phyloP scores from a whole-genome alignment of 306 rosid species.

The Purshia tridentata region DNA sequence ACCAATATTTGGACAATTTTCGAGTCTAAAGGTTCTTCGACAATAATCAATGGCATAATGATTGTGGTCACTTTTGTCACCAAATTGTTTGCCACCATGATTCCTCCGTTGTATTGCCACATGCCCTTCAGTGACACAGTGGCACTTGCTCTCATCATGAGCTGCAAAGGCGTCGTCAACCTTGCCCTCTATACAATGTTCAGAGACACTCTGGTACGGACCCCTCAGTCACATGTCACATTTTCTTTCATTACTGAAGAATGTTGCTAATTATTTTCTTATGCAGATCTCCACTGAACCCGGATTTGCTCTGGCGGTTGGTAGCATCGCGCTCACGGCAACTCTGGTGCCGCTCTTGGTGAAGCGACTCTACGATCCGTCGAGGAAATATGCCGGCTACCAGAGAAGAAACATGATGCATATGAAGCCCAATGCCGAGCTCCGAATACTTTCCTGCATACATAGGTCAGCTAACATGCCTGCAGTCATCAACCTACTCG shows the following conservation, averaged over 20 bases:
- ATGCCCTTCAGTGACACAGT: conserved; percentile 48
- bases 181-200: conserved; percentile 4
- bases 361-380: conserved; percentile 44
- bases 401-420: conserved; percentile 41
- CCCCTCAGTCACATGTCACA: no score
- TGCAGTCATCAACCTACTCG: conserved; percentile 31
- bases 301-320: conserved; percentile 10
- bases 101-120: conserved; percentile 29
- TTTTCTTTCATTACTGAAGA: neutral
- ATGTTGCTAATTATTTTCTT: neutral
- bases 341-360: conserved; percentile 36
- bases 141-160: conserved; percentile 47
- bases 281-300: conserved; percentile 22
- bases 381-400: conserved; percentile 52
- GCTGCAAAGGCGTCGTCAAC: conserved; percentile 60
- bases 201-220: conserved; percentile 32
- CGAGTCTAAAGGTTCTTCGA: neutral
- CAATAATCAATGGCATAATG: neutral
- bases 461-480: conserved; percentile 42
- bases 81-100: conserved; percentile 23
- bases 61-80: neutral
- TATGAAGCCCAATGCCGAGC: conserved; percentile 27
- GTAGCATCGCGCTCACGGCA: conserved; percentile 27
- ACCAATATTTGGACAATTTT: conserved; percentile 23
- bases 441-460: conserved; percentile 35